Evolutionary conservation across 495 filamentous ascomycete genomes (phyloP).

Genomic region (Penicillium crystallinum): DNA sequence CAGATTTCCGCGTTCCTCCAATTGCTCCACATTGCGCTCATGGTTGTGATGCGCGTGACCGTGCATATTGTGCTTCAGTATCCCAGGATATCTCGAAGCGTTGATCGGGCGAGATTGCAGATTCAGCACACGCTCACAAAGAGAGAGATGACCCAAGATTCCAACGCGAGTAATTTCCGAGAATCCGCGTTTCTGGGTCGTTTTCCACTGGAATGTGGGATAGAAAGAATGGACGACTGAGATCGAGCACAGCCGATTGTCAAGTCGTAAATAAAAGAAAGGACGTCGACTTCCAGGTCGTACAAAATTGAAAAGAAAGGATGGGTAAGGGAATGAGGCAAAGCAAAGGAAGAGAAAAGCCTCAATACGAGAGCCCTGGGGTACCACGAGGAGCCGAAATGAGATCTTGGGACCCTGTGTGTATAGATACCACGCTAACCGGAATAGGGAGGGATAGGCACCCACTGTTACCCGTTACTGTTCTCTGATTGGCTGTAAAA

Average conservation of each 20-base stretch:
- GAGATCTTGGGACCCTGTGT: constrained; percentile 6
- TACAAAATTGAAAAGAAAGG: constrained; percentile 4
- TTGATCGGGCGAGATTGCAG: background rate
- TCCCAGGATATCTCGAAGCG: constrained; percentile 2
- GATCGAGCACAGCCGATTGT: constrained; percentile 22
- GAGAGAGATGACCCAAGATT: constrained; percentile 14
- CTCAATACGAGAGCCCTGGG: constrained; percentile 3
- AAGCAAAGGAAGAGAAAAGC: constrained; percentile 1
- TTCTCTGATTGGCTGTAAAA: background rate
- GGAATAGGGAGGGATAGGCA: background rate
- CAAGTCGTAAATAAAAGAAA: constrained; percentile 20
- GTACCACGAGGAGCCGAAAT: constrained; percentile 8
- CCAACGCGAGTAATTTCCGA: constrained; percentile 18
- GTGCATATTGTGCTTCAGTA: constrained; percentile 19
- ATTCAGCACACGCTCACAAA: background rate
- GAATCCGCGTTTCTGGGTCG: constrained; percentile 11
- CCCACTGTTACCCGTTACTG: rapidly evolving
- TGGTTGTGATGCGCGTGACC: constrained; percentile 25
- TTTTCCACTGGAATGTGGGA: constrained; percentile 25
- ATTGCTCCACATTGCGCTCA: constrained; percentile 13
- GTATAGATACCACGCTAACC: background rate
- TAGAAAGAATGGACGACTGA: constrained; percentile 31
- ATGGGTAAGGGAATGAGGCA: background rate
- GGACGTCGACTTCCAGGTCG: constrained; percentile 31
- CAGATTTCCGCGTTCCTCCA: constrained; percentile 4